Base-by-base conservation (phyloP, 768 basidiomycete genomes). In the Kwoniella dendrophila region DNA sequence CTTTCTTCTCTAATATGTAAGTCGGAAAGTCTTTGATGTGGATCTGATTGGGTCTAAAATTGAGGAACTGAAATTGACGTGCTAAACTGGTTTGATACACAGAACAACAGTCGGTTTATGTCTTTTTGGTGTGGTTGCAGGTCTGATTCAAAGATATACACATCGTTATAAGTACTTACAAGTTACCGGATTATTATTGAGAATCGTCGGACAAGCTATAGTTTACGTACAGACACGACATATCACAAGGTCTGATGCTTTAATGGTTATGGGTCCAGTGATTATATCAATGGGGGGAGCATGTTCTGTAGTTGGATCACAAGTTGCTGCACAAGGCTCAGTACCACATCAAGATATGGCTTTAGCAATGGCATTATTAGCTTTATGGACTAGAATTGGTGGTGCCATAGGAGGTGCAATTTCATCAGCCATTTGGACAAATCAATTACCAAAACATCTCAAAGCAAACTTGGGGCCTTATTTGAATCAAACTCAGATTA, bases 311-410 rank as follows among this genome's bases (percentile, higher is more conserved):
- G 63, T 74, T 40, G 64, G 69, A 3, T 56, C 63, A 18, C 77
- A 78, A 61, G 67, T 77, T 24, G 67, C 77, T 12, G 66, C 70
- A 3, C 79, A 80, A 60, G 78, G 74, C 1, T 77, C 70, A 4
- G 79, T 80, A 0, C 75, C 78, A 16, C 78, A 77, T 51, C 71
- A 75, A 53, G 74, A 79, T 59, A 65, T 81, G 50, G 78, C 76
- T 1, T 54, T 69, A 14, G 76, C 75, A 27, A 78, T 75, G 20
- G 74, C 80, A 0, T 43, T 77, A 18, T 58, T 78, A 8, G 68
- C 76, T 1, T 62, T 81, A n/a, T 78, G 77, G 64, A 74, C 80
- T n/a, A 65, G 68, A 51, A 71, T 81, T 26, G 80, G 80, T n/a
- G 73, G 70, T 41, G 68, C 73, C 0, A 70, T 79, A 49, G 78